Evolutionary conservation across 768 basidiomycete genomes (phyloP), one percentile per base, ranked within the genome.

Genomic region (Trametes punicea): DNA sequence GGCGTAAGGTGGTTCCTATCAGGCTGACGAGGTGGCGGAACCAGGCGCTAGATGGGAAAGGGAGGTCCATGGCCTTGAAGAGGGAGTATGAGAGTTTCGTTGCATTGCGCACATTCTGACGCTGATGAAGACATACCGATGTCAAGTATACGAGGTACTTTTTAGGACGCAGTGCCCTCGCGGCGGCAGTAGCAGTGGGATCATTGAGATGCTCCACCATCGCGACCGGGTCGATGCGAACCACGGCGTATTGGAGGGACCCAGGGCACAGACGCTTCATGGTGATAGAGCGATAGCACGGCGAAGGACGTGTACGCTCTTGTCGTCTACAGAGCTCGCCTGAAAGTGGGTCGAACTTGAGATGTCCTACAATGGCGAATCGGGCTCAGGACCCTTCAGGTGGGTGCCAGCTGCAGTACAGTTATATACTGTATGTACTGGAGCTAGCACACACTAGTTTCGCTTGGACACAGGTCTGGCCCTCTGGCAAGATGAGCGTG

Each of bases 201-300:
- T 56, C 55, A 4, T 42, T 25, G 3, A 34, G 42, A 15, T 41
- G 55, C n/a, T 49, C 18, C 2, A 56, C 47, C 55, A 56, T 56
- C 1, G 39, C 29, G 2, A 42, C 40, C 7, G 55, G 55, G 20
- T 56, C 55, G 47, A 56, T 49, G 20, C 30, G 55, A 4, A 56
- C 11, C 21, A 56, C 55, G 8, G 47, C 55, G 26, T 42, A 56
- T 16, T 46, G 31, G 2, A 38, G 31, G 7, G 46, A 38, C 6
- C 8, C 29, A 25, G 55, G 55, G n/a, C 36, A 47, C 16, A 56
- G 27, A 2, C 30, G 31, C 21, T 42, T 33, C 51, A 52, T 52
- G 36, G 6, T 15, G 48, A n/a, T 23, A 4, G 40, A n/a, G 31
- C 31, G 31, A 31, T n/a, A n/a, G n/a, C n/a, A n/a, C n/a, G n/a